Percentiles rank a stretch among this genome's conserved stretches.
Evolutionary conservation across 2,329 filamentous ascomycete genomes (phyloP).

Genomic region (Colletotrichum phormii): DNA sequence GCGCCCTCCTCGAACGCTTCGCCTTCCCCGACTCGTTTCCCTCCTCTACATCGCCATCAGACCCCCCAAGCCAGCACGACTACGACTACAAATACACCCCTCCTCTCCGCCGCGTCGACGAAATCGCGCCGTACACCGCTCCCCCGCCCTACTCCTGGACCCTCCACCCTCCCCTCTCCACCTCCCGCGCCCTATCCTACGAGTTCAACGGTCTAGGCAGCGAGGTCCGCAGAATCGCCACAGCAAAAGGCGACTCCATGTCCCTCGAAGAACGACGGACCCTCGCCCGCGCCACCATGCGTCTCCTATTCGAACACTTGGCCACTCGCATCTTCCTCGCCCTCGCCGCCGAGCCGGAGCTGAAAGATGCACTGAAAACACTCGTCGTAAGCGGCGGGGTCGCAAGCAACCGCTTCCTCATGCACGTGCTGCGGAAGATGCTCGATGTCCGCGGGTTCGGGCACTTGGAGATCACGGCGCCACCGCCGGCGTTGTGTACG

Average conservation of each 20-base stretch:
- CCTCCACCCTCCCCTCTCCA: conserved; percentile 74
- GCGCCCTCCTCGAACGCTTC: conserved; percentile 80
- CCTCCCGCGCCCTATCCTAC: conserved; percentile 69
- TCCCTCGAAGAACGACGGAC: conserved; percentile 70
- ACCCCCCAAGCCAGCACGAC: conserved; percentile 7
- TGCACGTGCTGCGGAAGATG: conserved; percentile 68
- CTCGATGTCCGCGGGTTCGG: conserved; percentile 75
- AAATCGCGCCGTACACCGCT: conserved; percentile 57
- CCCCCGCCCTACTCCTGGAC: conserved; percentile 66
- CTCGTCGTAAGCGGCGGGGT: conserved; percentile 92
- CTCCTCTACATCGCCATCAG: not conserved
- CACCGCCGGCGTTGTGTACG: conserved; percentile 84
- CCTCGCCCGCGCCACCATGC: conserved; percentile 81
- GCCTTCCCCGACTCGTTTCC: conserved; percentile 67
- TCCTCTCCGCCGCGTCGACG: conserved; percentile 67
- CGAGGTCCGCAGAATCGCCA: conserved; percentile 68
- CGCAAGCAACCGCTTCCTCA: conserved; percentile 84
- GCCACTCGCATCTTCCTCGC: conserved; percentile 79
- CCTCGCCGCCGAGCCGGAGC: conserved; percentile 55
- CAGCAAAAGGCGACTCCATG: conserved; percentile 55
- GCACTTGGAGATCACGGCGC: conserved; percentile 74
- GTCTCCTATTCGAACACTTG: conserved; percentile 88
- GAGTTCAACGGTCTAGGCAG: conserved; percentile 81
- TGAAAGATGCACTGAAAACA: conserved; percentile 57
- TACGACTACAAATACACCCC: conserved; percentile 65